Base-by-base conservation (phyloP, 441 rosid genomes). In the Adansonia rubrostipa region DNA sequence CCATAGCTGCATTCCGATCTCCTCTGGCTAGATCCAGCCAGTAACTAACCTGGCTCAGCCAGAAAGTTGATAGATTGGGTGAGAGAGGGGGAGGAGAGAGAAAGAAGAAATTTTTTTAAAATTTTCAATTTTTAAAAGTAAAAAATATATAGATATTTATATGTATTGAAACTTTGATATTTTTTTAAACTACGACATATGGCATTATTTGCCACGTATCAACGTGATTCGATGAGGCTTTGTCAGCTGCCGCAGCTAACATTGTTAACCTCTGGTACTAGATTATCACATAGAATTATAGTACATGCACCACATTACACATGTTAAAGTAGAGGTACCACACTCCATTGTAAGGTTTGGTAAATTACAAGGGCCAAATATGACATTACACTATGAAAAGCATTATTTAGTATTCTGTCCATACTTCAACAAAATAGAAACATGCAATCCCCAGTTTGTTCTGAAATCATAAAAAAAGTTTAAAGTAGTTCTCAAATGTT, bases 311-410 rank as follows among this genome's bases (percentile, higher is more conserved):
- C 44, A 63, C 68, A 63, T 63, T 63, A 63, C 68, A 63, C 68
- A 36, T 63, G 36, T 63, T 56, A 56, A 56, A n/a, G 60, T 63
- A 63, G 47, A 15, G 47, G 68, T 63, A 63, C 20, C 15, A 9
- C 15, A 33, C 68, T 19, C 14, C 47, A 14, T 63, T 14, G 47
- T n/a, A 36, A 63, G 47, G 11, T 63, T 63, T 44, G 20, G 15
- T n/a, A 63, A 63, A n/a, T n/a, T 63, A 63, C 68, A 63, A 63
- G 44, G 68, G 47, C 68, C 68, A 63, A 62, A 63, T 15, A 40
- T 33, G 68, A 63, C 47, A 63, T 40, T 63, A 33, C 17, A 63
- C 68, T 33, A 63, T 9, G 2, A 24, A 72, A 36, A 71, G 22
- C 24, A 71, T 57, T 28, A 71, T 7, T 28, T 42, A 28, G 62